phyloP scores from a whole-genome alignment of 495 filamentous ascomycete genomes.

The Chaetomium tenue region DNA sequence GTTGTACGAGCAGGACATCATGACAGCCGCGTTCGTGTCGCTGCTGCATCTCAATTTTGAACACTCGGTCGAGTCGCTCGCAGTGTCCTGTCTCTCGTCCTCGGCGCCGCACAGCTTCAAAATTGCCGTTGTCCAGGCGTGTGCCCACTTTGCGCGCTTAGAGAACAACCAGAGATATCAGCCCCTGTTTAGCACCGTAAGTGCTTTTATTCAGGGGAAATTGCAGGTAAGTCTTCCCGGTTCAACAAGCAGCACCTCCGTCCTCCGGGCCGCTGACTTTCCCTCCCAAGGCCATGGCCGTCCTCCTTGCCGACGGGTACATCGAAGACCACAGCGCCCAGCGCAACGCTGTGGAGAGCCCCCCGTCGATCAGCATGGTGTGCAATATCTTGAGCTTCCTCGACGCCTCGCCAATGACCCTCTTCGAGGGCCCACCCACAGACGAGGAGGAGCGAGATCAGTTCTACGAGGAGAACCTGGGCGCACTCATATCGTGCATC shows the following conservation, averaged over 20 bases:
- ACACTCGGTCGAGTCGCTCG: constrained; percentile 51
- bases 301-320: constrained; percentile 44
- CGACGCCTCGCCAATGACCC: constrained; percentile 50
- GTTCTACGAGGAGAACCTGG: constrained; percentile 52
- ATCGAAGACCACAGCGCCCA: constrained; percentile 41
- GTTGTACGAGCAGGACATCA: constrained; percentile 56
- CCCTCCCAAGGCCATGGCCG: constrained; percentile 37
- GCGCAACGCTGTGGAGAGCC: constrained; percentile 42
- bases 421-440: constrained; percentile 47
- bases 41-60: constrained; percentile 58
- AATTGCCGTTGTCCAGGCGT: constrained; percentile 57
- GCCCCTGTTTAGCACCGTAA: constrained; percentile 52
- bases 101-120: constrained; percentile 59
- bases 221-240: constrained; percentile 46
- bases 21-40: constrained; percentile 65
- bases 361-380: constrained; percentile 42
- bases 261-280: constrained; percentile 22
- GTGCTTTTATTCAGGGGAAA: constrained; percentile 55
- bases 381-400: constrained; percentile 55
- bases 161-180: constrained; percentile 50
- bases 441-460: constrained; percentile 38
- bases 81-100: constrained; percentile 52
- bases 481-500: constrained; percentile 52
- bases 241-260: background rate
- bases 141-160: constrained; percentile 54